Evolutionary conservation across 1,139 yeast species (phyloP), one percentile per base, ranked within the genome.

Genomic region (Lodderomyces pseudojiufengensis): DNA sequence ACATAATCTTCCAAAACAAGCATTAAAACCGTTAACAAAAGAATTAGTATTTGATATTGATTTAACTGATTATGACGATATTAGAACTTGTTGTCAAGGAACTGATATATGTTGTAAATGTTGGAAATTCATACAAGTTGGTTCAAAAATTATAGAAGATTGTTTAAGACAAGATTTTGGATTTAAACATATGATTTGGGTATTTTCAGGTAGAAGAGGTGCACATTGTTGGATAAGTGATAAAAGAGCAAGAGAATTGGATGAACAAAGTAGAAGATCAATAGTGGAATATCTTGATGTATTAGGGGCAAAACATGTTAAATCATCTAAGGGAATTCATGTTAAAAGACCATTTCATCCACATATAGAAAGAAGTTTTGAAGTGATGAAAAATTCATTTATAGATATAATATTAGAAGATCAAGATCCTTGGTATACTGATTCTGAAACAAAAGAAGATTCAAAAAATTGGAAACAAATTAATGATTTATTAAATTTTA

Each of bases 171-270:
- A 87, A 34, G 98, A 92, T 59, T 92, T 94, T 61, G 97, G 97
- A 1, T 90, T 87, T 58, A 65, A 80, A 39, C 82, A 87, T 56
- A 66, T 88, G 54, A 67, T 92, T 32, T 92, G 98, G 98, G 96
- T 92, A 3, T 92, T 87, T 55, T 87, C 97, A 0, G 99, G 99
- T 32, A 82, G 99, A 68, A 84, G 99, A 73, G 99, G 99, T 59
- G 96, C 95, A 18, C 99, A 92, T 70, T 95, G 97, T 50, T 92
- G 99, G 99, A 74, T 92, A 18, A 85, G 96, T 59, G 98, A 94
- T 55, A 62, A 76, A 37, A 66, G 90, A 34, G 96, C 97, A 0
- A 68, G 97, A 39, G 54, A 59, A 3, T 62, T 92, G 45, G 85
- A 78, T 49, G 98, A 94, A 55, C 50, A 64, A 3, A 76, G 77